Conservation (phyloP, 2,329 filamentous ascomycete species). For the Pseudomassariella vexata region DNA sequence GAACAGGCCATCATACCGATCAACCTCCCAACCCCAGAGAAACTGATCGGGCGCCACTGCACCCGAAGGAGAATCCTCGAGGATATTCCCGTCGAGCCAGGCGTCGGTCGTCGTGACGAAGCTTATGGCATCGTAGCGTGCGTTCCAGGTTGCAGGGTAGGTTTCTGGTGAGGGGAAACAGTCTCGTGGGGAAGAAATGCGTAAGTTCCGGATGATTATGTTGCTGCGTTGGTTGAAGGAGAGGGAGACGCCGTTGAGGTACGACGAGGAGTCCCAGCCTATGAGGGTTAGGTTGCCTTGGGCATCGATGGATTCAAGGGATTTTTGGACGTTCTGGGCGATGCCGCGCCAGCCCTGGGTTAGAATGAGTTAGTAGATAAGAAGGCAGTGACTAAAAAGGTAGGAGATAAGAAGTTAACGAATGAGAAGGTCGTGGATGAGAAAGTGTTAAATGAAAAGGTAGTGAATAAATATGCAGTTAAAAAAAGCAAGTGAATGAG, state of each 20-base stretch:
- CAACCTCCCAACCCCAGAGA: slow-evolving; percentile 13
- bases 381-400: too few species aligned
- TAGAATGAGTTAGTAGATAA: background rate
- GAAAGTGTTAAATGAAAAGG: too few species aligned
- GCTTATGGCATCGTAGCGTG: slow-evolving; percentile 13
- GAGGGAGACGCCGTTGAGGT: slow-evolving; percentile 12
- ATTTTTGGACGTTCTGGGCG: slow-evolving; percentile 15
- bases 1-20: slow-evolving; percentile 14
- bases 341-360: slow-evolving; percentile 13
- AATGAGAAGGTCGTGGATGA: too few species aligned
- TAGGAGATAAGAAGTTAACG: too few species aligned
- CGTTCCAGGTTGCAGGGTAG: slow-evolving; percentile 13
- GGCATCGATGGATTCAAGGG: slow-evolving; percentile 12
- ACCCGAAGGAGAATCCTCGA: slow-evolving; percentile 7
- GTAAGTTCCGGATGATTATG: slow-evolving; percentile 14
- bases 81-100: slow-evolving; percentile 15
- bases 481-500: too few species aligned
- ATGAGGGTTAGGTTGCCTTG: slow-evolving; percentile 14
- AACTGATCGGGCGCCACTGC: slow-evolving; percentile 10
- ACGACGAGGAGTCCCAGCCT: slow-evolving; percentile 11
- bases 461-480: too few species aligned
- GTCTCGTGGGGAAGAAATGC: slow-evolving; percentile 11
- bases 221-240: slow-evolving; percentile 13
- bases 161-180: slow-evolving; percentile 14
- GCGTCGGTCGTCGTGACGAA: slow-evolving; percentile 11